A percentile compares a stretch with the other conserved stretches of the same genome.
These are phyloP conservation scores for Linnemannia exigua DNA, from an alignment of 192 early-diverging fungal genomes.

Conservation along the genomic window DNA sequence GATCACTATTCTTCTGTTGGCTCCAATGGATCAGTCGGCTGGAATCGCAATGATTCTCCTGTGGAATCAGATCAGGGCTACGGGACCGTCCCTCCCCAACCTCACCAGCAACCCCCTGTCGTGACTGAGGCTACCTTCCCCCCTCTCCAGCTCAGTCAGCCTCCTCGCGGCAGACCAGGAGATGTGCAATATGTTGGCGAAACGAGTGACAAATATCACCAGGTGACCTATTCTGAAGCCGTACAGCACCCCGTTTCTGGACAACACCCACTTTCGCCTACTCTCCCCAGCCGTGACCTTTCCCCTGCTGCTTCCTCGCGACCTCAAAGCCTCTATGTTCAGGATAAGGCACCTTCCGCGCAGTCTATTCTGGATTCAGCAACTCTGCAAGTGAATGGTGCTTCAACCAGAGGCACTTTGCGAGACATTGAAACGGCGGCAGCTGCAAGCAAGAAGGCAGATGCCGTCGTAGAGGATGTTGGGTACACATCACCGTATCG, in stretches of 20 bases:
- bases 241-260: conserved; percentile 19
- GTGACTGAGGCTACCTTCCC: conserved; percentile 48
- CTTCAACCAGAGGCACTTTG: conserved; percentile 5
- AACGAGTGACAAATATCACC: conserved; percentile 4
- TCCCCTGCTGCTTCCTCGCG: conserved; percentile 7
- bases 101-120: conserved; percentile 36
- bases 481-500: conserved; percentile 54
- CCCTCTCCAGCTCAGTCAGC: conserved; percentile 16
- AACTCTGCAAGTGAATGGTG: not conserved
- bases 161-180: not conserved
- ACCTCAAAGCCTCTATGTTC: conserved; percentile 1
- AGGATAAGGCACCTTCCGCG: not conserved
- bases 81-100: conserved; percentile 39
- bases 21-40: conserved; percentile 29
- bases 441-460: conserved; percentile 10
- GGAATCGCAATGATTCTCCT: conserved; percentile 29
- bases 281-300: conserved; percentile 5
- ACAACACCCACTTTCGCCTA: conserved; percentile 33
- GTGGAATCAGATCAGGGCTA: conserved; percentile 54
- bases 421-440: conserved; percentile 26
- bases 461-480: conserved; percentile 29
- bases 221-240: conserved; percentile 35
- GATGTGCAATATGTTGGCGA: not conserved
- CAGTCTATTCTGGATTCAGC: not conserved
- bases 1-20: conserved; percentile 52